Percentiles rank a stretch among this genome's conserved stretches.
Evolutionary conservation across 73 alveolate genomes (phyloP).

Genomic region (Tetrahymena malaccensis): DNA sequence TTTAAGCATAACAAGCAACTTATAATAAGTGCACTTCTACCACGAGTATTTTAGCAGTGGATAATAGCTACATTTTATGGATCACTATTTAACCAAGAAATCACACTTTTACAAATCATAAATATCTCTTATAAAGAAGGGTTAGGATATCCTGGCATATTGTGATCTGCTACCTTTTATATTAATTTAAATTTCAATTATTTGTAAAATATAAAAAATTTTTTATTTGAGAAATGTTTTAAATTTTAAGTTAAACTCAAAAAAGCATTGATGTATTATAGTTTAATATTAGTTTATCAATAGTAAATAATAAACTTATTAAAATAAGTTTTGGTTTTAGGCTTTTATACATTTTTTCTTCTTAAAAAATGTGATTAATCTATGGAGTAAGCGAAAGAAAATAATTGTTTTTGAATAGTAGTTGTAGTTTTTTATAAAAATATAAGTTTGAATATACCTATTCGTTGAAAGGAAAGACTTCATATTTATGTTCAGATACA

Average conservation of each 20-base stretch:
- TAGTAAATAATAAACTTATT: too few relatives aligned
- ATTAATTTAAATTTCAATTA: too few relatives aligned
- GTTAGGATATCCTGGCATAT: neutral
- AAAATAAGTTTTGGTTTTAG: too few relatives aligned
- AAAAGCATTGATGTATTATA: too few relatives aligned
- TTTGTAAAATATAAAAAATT: too few relatives aligned
- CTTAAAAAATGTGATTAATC: too few relatives aligned
- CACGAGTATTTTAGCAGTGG: neutral
- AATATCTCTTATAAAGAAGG: neutral
- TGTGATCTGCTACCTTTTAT: neutral
- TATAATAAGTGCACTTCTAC: neutral
- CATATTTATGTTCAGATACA: neutral
- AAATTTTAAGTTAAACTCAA: too few relatives aligned
- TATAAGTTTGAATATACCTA: neutral
- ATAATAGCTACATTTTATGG: neutral
- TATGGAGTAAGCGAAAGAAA: too few relatives aligned
- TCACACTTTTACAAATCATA: neutral
- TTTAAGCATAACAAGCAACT: neutral
- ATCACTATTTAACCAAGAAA: neutral
- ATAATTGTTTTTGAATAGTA: neutral
- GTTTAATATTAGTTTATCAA: too few relatives aligned
- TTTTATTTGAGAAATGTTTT: too few relatives aligned
- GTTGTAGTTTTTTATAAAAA: neutral
- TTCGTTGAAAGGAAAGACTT: neutral
- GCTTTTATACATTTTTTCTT: too few relatives aligned